Evolutionary conservation across 2,329 filamentous ascomycete species (phyloP).

Genomic region (Ophidiomyces ophidiicola): DNA sequence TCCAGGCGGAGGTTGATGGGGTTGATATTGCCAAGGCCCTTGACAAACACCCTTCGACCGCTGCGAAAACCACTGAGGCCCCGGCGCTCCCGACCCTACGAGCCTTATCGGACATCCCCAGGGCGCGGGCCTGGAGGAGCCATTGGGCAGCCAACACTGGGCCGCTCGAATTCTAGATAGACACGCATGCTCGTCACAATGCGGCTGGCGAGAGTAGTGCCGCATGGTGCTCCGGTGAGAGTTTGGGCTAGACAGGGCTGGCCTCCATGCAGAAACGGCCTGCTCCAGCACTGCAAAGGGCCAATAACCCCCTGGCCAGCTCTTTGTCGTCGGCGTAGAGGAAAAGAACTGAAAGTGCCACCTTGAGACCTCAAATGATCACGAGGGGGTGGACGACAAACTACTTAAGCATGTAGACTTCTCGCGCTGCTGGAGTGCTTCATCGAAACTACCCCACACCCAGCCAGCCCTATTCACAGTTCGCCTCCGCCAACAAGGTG

Average conservation of each 20-base stretch:
- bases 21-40: conserved; percentile 1
- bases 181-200: too few relatives aligned
- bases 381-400: background rate
- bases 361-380: conserved; percentile 6
- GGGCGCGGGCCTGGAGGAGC: background rate
- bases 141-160: too few relatives aligned
- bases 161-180: too few relatives aligned
- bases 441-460: conserved; percentile 1
- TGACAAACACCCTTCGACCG: too few relatives aligned
- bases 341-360: conserved; percentile 3
- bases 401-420: background rate
- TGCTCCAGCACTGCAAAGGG: background rate
- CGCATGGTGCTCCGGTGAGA: background rate
- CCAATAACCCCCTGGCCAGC: conserved; percentile 5
- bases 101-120: background rate
- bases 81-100: background rate
- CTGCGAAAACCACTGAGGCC: background rate
- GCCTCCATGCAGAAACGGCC: conserved; percentile 1
- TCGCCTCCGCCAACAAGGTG: too few relatives aligned
- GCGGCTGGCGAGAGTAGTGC: too few relatives aligned
- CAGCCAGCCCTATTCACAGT: conserved; percentile 10
- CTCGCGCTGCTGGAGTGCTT: background rate
- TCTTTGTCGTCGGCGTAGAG: background rate
- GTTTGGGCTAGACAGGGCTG: background rate
- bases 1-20: background rate